phyloP scores from a whole-genome alignment of 148 eudicot species.

The Hydrangea macrophylla region DNA sequence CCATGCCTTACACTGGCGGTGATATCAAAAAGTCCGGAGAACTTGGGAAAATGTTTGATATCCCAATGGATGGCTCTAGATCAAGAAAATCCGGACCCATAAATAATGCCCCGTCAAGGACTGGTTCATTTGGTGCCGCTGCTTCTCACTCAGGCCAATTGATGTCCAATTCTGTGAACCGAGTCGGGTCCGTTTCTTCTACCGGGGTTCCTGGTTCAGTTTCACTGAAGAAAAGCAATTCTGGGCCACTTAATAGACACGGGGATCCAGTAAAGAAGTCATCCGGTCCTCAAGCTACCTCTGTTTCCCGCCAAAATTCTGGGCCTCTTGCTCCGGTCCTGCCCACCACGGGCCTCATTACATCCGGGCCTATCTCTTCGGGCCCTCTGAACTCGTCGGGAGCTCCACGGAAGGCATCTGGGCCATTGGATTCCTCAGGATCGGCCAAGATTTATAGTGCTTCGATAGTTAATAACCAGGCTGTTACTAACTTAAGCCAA shows the following conservation, averaged over 20 bases:
- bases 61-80: constrained; percentile 62
- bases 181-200: constrained; percentile 40
- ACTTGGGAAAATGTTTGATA: constrained; percentile 89
- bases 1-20: constrained; percentile 86
- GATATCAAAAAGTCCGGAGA: constrained; percentile 88
- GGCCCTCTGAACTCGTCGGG: constrained; percentile 77
- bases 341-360: constrained; percentile 80
- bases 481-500: constrained; percentile 66
- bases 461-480: constrained; percentile 65
- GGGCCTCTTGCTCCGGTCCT: constrained; percentile 79
- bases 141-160: constrained; percentile 64
- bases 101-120: constrained; percentile 60
- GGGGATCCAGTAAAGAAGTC: constrained; percentile 83
- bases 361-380: constrained; percentile 76
- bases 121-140: constrained; percentile 75
- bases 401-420: constrained; percentile 77
- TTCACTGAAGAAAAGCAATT: constrained; percentile 65
- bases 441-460: constrained; percentile 48
- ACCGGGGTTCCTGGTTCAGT: constrained; percentile 46
- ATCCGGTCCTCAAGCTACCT: constrained; percentile 63
- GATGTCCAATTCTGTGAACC: constrained; percentile 39
- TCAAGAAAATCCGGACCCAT: constrained; percentile 83
- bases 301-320: constrained; percentile 67
- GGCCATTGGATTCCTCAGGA: constrained; percentile 53
- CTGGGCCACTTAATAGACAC: constrained; percentile 88